Percentiles rank a stretch among this genome's conserved stretches.
Conservation (phyloP, 139 green algal species). For the Ettlia oleoabundans region DNA sequence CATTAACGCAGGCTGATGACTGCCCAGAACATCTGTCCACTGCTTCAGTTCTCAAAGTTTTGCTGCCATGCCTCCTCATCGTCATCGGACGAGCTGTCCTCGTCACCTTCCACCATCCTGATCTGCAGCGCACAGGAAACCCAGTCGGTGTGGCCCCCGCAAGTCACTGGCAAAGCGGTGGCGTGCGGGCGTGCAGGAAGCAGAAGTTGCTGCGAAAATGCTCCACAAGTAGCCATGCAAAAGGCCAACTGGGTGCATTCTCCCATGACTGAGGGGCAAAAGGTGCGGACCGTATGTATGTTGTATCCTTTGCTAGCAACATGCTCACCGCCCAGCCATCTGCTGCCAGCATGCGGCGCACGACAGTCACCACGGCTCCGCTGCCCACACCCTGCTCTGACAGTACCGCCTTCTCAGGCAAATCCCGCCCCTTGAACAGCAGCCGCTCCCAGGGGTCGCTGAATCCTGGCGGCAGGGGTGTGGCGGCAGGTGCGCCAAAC, state of each 20-base stretch:
- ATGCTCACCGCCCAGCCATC: conserved; percentile 49
- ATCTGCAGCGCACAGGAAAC: too few species aligned
- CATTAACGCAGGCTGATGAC: too few species aligned
- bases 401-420: conserved; percentile 25
- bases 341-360: conserved; percentile 48
- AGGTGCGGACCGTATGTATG: too few species aligned
- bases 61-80: background rate
- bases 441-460: conserved; percentile 54
- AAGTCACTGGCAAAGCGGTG: background rate
- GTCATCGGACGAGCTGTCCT: background rate
- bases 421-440: conserved; percentile 47
- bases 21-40: background rate
- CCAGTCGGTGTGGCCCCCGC: too few species aligned
- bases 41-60: background rate
- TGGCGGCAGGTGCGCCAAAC: too few species aligned
- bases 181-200: background rate
- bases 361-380: conserved; percentile 34
- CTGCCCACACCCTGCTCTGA: conserved; percentile 37
- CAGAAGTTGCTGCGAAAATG: background rate
- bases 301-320: too few species aligned
- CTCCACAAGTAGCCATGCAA: background rate
- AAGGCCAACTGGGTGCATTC: too few species aligned
- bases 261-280: too few species aligned
- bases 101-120: background rate
- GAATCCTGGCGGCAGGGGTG: too few species aligned